Percentiles rank a stretch among this genome's conserved stretches.
phyloP scores from a whole-genome alignment of 1,284 basidiomycete species.

The Caloboletus firmus region DNA sequence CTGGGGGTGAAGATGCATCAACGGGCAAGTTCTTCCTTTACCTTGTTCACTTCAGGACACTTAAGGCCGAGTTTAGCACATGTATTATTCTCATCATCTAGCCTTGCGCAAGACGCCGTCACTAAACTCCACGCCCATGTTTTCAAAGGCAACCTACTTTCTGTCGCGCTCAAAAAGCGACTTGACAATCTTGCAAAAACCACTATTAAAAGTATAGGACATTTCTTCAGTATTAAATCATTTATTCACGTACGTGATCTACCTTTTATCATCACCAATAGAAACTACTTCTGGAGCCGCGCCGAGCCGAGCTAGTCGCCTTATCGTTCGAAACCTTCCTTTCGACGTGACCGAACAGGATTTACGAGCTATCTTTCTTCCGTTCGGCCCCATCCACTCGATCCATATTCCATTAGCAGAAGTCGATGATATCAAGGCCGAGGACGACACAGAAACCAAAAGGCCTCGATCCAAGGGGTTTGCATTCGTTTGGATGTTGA shows the following conservation, averaged over 20 bases:
- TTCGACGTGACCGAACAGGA: slow-evolving; percentile 84
- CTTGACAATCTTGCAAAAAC: slow-evolving; percentile 67
- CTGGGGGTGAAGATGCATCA: slow-evolving; percentile 42
- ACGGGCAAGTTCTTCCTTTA: slow-evolving; percentile 28
- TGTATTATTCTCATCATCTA: slow-evolving; percentile 74
- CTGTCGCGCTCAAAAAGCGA: slow-evolving; percentile 89
- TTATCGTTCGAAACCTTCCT: slow-evolving; percentile 92
- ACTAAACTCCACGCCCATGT: slow-evolving; percentile 90
- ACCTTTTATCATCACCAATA: slow-evolving; percentile 19
- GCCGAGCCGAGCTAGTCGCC: slow-evolving; percentile 68
- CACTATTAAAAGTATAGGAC: slow-evolving; percentile 31
- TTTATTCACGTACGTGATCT: not conserved
- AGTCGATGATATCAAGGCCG: slow-evolving; percentile 17
- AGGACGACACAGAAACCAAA: slow-evolving; percentile 35
- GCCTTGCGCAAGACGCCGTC: slow-evolving; percentile 71
- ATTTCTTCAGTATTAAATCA: not conserved
- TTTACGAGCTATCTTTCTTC: slow-evolving; percentile 84
- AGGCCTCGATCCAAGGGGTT: slow-evolving; percentile 72
- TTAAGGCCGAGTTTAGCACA: slow-evolving; percentile 51
- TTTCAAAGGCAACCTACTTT: slow-evolving; percentile 87
- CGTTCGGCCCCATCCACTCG: slow-evolving; percentile 85
- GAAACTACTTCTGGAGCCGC: slow-evolving; percentile 19
- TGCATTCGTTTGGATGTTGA: slow-evolving; percentile 95
- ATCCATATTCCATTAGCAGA: slow-evolving; percentile 70
- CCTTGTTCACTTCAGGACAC: slow-evolving; percentile 13